phyloP scores from a whole-genome alignment of 1,139 yeast species.

The Lodderomyces orthopsilosis region DNA sequence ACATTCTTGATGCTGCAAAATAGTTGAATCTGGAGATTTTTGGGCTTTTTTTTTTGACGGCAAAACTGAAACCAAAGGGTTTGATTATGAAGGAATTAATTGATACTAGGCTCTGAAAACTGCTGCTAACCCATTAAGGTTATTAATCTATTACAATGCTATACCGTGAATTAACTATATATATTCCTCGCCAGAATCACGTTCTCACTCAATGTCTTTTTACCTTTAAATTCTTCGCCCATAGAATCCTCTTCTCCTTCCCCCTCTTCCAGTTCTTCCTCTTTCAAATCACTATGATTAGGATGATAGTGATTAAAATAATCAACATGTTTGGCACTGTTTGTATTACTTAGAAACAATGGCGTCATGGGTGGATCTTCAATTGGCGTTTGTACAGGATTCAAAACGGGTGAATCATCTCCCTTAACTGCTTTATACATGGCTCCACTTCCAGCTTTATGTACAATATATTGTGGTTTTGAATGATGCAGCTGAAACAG shows the following conservation, averaged over 20 bases:
- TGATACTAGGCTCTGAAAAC: neutral
- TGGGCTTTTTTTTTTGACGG: conserved; percentile 4
- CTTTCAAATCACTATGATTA: conserved; percentile 10
- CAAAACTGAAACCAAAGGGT: neutral
- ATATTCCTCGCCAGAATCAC: neutral
- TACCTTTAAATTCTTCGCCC: neutral
- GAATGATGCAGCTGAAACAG: neutral
- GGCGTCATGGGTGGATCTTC: conserved; percentile 52
- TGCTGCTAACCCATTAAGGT: neutral
- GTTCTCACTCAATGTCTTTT: neutral
- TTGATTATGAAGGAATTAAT: neutral
- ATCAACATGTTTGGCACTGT: conserved; percentile 8
- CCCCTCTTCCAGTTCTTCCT: conserved; percentile 15
- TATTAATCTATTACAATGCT: neutral
- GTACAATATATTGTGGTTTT: neutral
- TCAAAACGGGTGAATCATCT: conserved; percentile 33
- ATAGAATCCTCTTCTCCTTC: conserved; percentile 3
- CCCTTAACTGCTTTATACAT: conserved; percentile 15
- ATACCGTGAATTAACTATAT: neutral
- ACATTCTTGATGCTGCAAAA: conserved; percentile 20
- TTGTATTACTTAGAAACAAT: conserved; percentile 26
- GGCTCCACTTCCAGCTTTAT: neutral
- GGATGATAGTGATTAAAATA: conserved; percentile 10
- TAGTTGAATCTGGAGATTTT: neutral
- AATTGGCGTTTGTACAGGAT: conserved; percentile 44